These are phyloP conservation scores for Huntiella decipiens DNA, from an alignment of 2,329 filamentous ascomycete genomes.

Conservation along the genomic window DNA sequence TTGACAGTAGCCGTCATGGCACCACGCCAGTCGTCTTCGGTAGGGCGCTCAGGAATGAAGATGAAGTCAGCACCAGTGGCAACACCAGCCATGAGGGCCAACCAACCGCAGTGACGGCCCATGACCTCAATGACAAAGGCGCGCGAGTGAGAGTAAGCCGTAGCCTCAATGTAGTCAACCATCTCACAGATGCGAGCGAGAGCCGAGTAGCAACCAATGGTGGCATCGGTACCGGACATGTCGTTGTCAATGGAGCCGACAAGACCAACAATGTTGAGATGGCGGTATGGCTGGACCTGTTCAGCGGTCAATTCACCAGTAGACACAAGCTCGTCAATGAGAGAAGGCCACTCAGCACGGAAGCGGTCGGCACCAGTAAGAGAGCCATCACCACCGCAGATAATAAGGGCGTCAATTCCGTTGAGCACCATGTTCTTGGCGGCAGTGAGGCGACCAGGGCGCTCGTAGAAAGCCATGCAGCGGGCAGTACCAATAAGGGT, in stretches of 20 bases:
- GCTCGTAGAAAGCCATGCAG: conserved; percentile 82
- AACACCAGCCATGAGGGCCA: conserved; percentile 89
- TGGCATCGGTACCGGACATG: conserved; percentile 89
- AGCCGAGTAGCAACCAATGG: conserved; percentile 91
- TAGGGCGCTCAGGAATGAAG: conserved; percentile 90
- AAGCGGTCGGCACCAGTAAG: conserved; percentile 92
- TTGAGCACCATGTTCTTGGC: conserved; percentile 88
- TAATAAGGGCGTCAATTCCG: conserved; percentile 88
- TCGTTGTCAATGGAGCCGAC: conserved; percentile 98
- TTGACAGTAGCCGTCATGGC: conserved; percentile 68
- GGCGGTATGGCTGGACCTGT: conserved; percentile 57
- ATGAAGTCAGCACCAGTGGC: conserved; percentile 91
- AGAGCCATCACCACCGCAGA: conserved; percentile 92
- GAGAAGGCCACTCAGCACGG: conserved; percentile 73
- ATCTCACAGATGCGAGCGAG: conserved; percentile 85
- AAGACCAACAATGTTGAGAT: conserved; percentile 89
- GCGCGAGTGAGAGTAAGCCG: conserved; percentile 79
- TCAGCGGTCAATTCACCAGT: conserved; percentile 50
- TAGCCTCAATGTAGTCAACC: conserved; percentile 93
- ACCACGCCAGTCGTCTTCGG: conserved; percentile 68
- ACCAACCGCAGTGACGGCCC: conserved; percentile 94
- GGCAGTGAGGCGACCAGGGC: conserved; percentile 60
- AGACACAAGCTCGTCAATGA: conserved; percentile 67
- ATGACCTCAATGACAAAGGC: conserved; percentile 98
- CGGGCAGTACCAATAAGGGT: conserved; percentile 91